Percentiles rank a stretch among this genome's conserved stretches.
Evolutionary conservation across 2,329 filamentous ascomycete genomes (phyloP).

Genomic region (Nigrospora osmanthi): DNA sequence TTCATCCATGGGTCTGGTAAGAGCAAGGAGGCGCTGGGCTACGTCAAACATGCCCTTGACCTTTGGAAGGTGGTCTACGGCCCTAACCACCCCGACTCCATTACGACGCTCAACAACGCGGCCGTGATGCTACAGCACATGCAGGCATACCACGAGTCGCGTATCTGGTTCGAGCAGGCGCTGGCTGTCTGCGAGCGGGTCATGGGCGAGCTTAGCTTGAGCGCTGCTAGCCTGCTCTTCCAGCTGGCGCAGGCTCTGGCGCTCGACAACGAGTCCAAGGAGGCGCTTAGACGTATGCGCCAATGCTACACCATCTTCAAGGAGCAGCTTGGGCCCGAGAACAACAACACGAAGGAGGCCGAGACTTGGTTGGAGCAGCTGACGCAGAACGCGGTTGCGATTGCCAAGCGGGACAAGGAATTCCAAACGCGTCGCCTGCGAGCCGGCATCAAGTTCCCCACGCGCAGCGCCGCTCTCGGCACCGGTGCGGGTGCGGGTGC

Average conservation of each 20-base stretch:
- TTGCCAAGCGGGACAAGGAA: constrained; percentile 90
- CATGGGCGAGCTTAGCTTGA: constrained; percentile 83
- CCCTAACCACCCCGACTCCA: constrained; percentile 86
- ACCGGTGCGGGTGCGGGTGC: constrained; percentile 24
- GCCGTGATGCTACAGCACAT: constrained; percentile 97
- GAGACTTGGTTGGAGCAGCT: constrained; percentile 95
- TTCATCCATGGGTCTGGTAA: constrained; percentile 92
- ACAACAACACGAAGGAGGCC: constrained; percentile 97
- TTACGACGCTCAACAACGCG: constrained; percentile 97
- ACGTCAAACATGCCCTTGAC: constrained; percentile 86
- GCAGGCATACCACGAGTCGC: constrained; percentile 90
- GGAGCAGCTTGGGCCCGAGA: constrained; percentile 73
- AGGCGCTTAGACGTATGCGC: constrained; percentile 85
- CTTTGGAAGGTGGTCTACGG: constrained; percentile 98
- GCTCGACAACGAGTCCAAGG: constrained; percentile 91
- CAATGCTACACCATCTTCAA: constrained; percentile 97
- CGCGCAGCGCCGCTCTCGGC: constrained; percentile 54
- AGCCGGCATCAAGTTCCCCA: constrained; percentile 60
- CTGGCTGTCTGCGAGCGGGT: constrained; percentile 82
- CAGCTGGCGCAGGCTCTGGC: constrained; percentile 93
- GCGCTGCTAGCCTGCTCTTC: constrained; percentile 91
- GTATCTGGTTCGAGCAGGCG: constrained; percentile 93
- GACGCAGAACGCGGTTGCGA: constrained; percentile 88
- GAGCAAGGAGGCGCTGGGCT: constrained; percentile 77
- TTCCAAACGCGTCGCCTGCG: constrained; percentile 67